Conservation (phyloP, 331 rosid genomes). For the Telfairia occidentalis region DNA sequence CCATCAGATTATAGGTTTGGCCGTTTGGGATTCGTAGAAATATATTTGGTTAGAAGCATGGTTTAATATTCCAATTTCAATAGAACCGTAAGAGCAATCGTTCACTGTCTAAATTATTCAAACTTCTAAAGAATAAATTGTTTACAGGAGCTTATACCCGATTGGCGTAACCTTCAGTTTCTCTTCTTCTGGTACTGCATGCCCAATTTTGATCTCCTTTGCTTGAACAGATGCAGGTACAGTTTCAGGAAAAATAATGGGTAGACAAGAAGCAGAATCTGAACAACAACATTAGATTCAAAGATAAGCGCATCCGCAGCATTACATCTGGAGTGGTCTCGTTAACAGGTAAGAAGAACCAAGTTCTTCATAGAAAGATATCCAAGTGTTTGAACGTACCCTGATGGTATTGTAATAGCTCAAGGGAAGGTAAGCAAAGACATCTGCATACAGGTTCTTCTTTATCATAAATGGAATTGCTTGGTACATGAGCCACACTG, state of each 20-base stretch:
- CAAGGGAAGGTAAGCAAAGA: conserved; percentile 46
- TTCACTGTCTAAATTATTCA: not conserved
- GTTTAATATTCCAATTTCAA: too few species aligned
- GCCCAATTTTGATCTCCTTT: conserved; percentile 59
- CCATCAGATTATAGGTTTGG: too few species aligned
- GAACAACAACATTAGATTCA: conserved; percentile 14
- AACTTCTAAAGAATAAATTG: not conserved
- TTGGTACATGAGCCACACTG: conserved; percentile 79
- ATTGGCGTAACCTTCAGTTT: conserved; percentile 18
- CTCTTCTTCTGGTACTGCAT: conserved; percentile 41
- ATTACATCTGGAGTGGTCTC: not conserved
- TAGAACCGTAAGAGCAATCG: not conserved
- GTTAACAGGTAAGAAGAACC: not conserved
- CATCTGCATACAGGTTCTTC: conserved; percentile 48
- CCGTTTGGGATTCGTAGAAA: too few species aligned
- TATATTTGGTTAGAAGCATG: too few species aligned
- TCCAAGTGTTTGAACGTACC: conserved; percentile 30
- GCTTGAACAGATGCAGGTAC: conserved; percentile 79
- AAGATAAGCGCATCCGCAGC: not conserved
- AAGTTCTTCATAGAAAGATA: not conserved
- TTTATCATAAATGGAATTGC: conserved; percentile 61
- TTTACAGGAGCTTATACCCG: not conserved
- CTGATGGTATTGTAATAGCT: conserved; percentile 56
- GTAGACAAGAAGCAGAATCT: conserved; percentile 55
- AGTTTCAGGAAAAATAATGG: conserved; percentile 69